Conservation (phyloP, 345 rosid species). For the Rhodomyrtus tomentosa region DNA sequence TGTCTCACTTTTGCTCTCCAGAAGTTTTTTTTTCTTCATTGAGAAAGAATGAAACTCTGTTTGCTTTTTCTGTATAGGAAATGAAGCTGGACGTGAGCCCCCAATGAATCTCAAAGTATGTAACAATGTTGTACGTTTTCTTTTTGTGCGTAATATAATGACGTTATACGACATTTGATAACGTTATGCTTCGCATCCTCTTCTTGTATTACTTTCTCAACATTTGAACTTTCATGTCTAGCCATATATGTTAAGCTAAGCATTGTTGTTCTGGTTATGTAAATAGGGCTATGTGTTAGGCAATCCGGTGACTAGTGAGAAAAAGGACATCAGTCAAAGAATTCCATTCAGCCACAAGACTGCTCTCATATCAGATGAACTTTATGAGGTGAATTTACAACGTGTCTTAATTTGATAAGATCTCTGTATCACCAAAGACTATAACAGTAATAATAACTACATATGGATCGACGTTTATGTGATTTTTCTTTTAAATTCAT, state of each 20-base stretch:
- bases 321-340: not conserved
- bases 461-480: not conserved
- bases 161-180: not conserved
- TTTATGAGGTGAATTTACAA: not conserved
- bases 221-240: not conserved
- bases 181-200: not conserved
- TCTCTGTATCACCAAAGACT: not conserved
- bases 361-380: not conserved
- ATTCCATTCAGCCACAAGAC: not conserved
- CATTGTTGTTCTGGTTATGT: too few species aligned
- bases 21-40: not conserved
- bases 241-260: not conserved
- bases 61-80: not conserved
- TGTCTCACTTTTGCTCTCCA: not conserved
- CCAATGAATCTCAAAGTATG: not conserved
- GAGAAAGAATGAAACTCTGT: not conserved
- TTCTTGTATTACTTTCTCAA: not conserved
- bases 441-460: not conserved
- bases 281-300: not conserved
- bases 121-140: not conserved
- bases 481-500: not conserved
- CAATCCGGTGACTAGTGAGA: not conserved
- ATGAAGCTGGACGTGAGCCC: not conserved
- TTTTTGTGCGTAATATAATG: not conserved
- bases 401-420: not conserved